Evolutionary conservation across 2,329 filamentous ascomycete genomes (phyloP).

Genomic region (Pseudogymnoascus sp.): DNA sequence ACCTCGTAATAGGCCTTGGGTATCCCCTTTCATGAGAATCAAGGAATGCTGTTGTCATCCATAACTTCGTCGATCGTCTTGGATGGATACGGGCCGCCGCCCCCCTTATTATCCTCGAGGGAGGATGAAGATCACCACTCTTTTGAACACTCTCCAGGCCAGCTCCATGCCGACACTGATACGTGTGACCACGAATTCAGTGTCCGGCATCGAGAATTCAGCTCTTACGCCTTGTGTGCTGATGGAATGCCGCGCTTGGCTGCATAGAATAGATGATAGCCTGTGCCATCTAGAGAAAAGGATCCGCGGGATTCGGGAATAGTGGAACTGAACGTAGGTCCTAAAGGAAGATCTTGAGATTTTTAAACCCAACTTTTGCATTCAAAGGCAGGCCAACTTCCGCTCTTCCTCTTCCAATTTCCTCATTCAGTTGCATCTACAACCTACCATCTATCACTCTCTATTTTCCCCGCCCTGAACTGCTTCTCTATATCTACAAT

Average conservation of each 20-base stretch:
- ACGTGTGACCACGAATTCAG: background rate
- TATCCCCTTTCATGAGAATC: background rate
- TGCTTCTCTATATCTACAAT: background rate
- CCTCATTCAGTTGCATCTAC: background rate
- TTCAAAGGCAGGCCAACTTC: background rate
- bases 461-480: background rate
- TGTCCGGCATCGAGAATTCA: background rate
- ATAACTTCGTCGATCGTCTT: background rate
- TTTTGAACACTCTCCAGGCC: background rate
- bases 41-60: background rate
- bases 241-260: background rate
- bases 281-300: slow-evolving; percentile 4
- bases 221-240: background rate
- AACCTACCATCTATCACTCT: background rate
- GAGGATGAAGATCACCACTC: background rate
- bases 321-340: background rate
- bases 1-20: background rate
- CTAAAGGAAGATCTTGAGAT: background rate
- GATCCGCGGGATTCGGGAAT: background rate
- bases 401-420: background rate
- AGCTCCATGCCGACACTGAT: background rate
- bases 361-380: background rate
- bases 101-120: background rate
- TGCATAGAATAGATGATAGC: slow-evolving; percentile 7
- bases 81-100: slow-evolving; percentile 3